These are phyloP conservation scores for Dimocarpus longan DNA, from an alignment of 345 rosid genomes.

Conservation along the genomic window DNA sequence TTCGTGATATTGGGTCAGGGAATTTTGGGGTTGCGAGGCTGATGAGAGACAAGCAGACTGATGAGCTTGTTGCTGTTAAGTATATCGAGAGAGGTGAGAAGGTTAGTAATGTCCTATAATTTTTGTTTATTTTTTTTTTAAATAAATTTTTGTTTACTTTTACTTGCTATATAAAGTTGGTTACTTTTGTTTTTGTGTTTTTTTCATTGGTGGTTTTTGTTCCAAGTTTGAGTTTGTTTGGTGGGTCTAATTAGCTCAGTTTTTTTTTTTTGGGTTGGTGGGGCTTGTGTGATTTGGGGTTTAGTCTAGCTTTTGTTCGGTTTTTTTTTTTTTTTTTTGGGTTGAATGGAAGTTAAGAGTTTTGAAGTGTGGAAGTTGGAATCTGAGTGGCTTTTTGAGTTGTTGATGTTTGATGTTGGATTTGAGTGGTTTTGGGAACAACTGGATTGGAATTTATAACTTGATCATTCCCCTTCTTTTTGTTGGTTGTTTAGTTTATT, in stretches of 20 bases:
- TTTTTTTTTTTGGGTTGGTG: background rate
- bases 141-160: background rate
- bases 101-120: slow-evolving; percentile 43
- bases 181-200: background rate
- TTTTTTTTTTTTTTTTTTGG: no score
- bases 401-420: background rate
- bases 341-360: background rate
- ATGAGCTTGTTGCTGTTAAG: slow-evolving; percentile 85
- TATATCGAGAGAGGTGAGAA: slow-evolving; percentile 87
- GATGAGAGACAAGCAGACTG: slow-evolving; percentile 72
- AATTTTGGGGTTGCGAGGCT: slow-evolving; percentile 79
- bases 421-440: background rate
- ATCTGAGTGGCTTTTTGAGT: background rate
- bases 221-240: background rate
- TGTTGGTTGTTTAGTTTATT: background rate
- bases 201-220: background rate
- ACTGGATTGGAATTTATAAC: background rate
- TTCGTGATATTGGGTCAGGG: slow-evolving; percentile 75
- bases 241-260: background rate
- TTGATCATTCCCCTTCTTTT: no score
- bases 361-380: background rate
- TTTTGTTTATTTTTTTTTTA: background rate
- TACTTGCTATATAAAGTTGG: background rate
- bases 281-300: background rate
- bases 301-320: background rate